phyloP scores from a whole-genome alignment of 179 eudicot species.

The Beta lomatogona region DNA sequence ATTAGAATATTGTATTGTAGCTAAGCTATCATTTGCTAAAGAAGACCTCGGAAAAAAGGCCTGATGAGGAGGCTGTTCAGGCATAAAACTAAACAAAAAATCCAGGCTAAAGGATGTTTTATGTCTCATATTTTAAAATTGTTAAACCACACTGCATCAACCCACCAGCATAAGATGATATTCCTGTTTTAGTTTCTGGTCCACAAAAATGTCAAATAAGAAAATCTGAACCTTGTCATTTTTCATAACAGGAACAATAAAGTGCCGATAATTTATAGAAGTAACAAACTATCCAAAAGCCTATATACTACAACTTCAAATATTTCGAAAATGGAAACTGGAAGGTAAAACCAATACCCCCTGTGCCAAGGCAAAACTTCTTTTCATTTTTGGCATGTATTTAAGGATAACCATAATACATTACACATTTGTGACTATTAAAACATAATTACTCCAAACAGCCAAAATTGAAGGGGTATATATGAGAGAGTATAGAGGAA shows the following conservation, averaged over 20 bases:
- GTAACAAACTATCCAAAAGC: too few relatives aligned
- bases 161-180: not conserved
- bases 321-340: too few relatives aligned
- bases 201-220: not conserved
- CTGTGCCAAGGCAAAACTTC: not conserved
- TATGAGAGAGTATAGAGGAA: not conserved
- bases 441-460: not conserved
- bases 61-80: not conserved
- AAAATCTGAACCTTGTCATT: too few relatives aligned
- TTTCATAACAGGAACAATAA: too few relatives aligned
- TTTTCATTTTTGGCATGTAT: not conserved
- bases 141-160: not conserved
- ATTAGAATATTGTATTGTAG: not conserved
- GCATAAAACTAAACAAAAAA: not conserved
- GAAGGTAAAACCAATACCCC: too few relatives aligned
- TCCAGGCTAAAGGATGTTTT: not conserved
- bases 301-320: too few relatives aligned
- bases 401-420: not conserved
- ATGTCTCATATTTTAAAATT: not conserved
- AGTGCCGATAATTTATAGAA: too few relatives aligned
- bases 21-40: not conserved
- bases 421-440: not conserved
- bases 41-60: slow-evolving; percentile 15
- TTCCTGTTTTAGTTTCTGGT: not conserved
- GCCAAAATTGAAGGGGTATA: not conserved